Base-by-base conservation (phyloP, 208 protist genomes). In the Crithidia expoeki region DNA sequence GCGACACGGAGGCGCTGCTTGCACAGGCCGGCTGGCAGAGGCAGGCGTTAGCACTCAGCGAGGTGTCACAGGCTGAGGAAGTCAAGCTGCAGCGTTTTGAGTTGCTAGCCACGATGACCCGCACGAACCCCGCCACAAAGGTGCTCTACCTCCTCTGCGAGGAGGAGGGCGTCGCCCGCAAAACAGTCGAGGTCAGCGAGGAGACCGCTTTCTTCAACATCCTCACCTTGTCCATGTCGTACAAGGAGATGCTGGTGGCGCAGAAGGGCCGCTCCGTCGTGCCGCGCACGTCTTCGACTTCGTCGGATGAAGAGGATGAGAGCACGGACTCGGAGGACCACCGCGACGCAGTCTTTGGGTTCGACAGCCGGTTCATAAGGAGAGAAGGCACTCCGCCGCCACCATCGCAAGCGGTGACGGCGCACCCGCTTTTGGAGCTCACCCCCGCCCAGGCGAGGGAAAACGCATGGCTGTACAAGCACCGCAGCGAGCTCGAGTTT, bases 171-270 rank as follows among this genome's bases (percentile, higher is more conserved):
- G 30, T 11, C 34, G 30, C 27, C 7, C 47, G 68, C 28, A 30
- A 33, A 19, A 49, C 68, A 17, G 23, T 73, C 47, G 68, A 64
- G 68, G 40, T 62, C 38, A 62, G 49, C 58, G 49, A 57, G 27
- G 47, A 59, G 17, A 62, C 57, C 2, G 68, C 56, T 4, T 28
- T 66, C 49, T 73, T 66, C 58, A 65, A 73, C 57, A 40, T 73
- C 10, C 34, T 33, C 9, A 30, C 32, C 28, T 58, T 73, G 27
- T 49, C 52, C 57, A 46, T 42, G 58, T 73, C 68, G 11, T 51
- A 63, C 57, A 23, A 53, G 7, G 58, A 21, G 9, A 55, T 51
- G 57, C 21, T 44, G 33, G 12, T n/a, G 16, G 68, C 44, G 25
- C n/a, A 59, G 47, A 23, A 34, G 16, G 30, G 19, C 30, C 4